Evolutionary conservation across 2,329 filamentous ascomycete genomes (phyloP).

Genomic region (Tolypocladium endophyticum): DNA sequence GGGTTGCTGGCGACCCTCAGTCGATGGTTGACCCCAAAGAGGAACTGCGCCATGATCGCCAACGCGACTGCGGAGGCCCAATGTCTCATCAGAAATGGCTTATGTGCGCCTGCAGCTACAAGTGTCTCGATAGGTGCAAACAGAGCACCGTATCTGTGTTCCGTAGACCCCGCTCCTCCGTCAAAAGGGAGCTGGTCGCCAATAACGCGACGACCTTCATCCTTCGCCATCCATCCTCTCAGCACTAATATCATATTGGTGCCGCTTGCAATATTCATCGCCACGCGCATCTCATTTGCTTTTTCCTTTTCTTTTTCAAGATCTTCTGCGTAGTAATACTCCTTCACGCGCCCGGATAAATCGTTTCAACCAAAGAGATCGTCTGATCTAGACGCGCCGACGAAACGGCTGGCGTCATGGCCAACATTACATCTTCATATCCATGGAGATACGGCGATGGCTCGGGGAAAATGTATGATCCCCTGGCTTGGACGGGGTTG

Average conservation of each 20-base stretch:
- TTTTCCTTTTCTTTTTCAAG: neutral
- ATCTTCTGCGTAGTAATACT: neutral
- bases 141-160: neutral
- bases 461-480: neutral
- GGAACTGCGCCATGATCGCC: neutral
- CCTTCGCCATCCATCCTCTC: neutral
- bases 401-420: neutral
- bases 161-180: neutral
- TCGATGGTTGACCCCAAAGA: neutral
- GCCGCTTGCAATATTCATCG: neutral
- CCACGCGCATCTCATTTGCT: neutral
- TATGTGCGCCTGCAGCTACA: too few relatives aligned
- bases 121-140: neutral
- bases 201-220: neutral
- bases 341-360: neutral
- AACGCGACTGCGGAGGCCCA: neutral
- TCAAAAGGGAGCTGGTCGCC: neutral
- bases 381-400: neutral
- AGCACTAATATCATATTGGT: neutral
- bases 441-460: neutral
- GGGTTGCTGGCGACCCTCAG: neutral
- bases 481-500: constrained; percentile 2
- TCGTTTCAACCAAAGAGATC: too few relatives aligned
- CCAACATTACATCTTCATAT: neutral
- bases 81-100: neutral